Evolutionary conservation across 345 rosid species (phyloP), one percentile per base, ranked within the genome.

Genomic region (Streptanthus diversifolius): DNA sequence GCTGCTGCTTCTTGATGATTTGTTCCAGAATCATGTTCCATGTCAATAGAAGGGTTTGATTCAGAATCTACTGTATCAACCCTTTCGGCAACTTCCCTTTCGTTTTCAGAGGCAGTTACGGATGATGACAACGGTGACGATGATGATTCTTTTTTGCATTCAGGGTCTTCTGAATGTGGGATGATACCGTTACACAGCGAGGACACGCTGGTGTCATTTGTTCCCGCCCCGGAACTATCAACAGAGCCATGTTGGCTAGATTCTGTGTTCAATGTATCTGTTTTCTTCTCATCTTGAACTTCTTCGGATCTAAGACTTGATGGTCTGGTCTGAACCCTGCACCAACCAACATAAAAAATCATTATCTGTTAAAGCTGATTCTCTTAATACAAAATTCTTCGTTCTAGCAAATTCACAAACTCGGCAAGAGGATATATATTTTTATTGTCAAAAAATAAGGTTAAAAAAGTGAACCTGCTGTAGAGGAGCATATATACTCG

Each of bases 401-500:
- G 35, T 52, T 40, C 14, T 32, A 54, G 53, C 3, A 52, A 72
- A 61, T 14, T 49, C 66, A 33, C 18, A 33, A 70, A 24, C 58
- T 5, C 14, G 0, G 10, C 10, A 49, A 27, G 37, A 24, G 17
- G 44, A 43, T 14, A 40, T 3, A 39, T 13, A 14, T 44, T 33
- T 11, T 63, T 35, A 18, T 24, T 45, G 52, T 37, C 25, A 54
- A 29, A 29, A 39, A 39, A 51, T 53, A 8, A 48, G 6, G 7
- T 12, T 7, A 22, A 30, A 8, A 19, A 59, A 25, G 51, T 59
- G 39, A 17, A 91, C 99, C 99, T 90, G 91, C 85, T 88, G 76
- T 95, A 95, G 63, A 92, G 80, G 63, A 95, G 95, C 99, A 95
- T 95, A 76, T 91, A 95, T 40, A 97, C 99, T 52, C 93, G 87